Evolutionary conservation across 108 stramenopile species (phyloP).

Genomic region (Cyclotella choctawhatcheeana): DNA sequence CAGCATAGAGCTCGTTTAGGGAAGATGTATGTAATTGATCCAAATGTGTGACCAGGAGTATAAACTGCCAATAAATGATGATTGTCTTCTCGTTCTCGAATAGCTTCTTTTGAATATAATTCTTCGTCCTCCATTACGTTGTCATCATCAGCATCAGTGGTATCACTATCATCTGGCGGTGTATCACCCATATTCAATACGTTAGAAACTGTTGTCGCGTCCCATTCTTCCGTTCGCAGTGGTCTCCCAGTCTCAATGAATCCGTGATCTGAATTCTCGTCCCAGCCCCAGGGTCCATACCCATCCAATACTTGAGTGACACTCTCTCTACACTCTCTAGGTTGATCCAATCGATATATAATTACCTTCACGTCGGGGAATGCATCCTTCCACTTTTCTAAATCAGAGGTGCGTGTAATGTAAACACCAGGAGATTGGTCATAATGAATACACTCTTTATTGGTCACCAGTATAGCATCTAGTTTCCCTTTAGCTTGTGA

Average conservation of each 20-base stretch:
- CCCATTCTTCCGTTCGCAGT: slow-evolving; percentile 69
- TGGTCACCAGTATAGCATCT: slow-evolving; percentile 72
- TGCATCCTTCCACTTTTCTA: slow-evolving; percentile 67
- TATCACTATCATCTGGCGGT: slow-evolving; percentile 62
- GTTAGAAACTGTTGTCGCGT: slow-evolving; percentile 55
- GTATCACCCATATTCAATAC: slow-evolving; percentile 52
- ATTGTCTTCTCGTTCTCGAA: slow-evolving; percentile 68
- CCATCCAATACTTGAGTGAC: slow-evolving; percentile 82
- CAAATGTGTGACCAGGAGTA: slow-evolving; percentile 86
- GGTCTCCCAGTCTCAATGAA: slow-evolving; percentile 79
- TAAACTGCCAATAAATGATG: slow-evolving; percentile 77
- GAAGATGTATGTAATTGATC: slow-evolving; percentile 79
- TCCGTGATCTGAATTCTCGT: slow-evolving; percentile 28
- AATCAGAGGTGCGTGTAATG: slow-evolving; percentile 65
- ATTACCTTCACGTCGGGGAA: slow-evolving; percentile 66
- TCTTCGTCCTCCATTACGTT: slow-evolving; percentile 20
- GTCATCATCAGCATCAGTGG: slow-evolving; percentile 25
- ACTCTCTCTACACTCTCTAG: slow-evolving; percentile 72
- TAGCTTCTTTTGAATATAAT: slow-evolving; percentile 69
- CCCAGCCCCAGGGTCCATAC: slow-evolving; percentile 84
- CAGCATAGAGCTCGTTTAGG: slow-evolving; percentile 68
- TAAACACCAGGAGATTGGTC: slow-evolving; percentile 71
- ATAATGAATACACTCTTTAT: slow-evolving; percentile 74
- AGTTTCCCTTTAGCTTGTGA: slow-evolving; percentile 39
- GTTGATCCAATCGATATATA: slow-evolving; percentile 77